phyloP scores from a whole-genome alignment of 805 yeast genomes.

The Candida orba region DNA sequence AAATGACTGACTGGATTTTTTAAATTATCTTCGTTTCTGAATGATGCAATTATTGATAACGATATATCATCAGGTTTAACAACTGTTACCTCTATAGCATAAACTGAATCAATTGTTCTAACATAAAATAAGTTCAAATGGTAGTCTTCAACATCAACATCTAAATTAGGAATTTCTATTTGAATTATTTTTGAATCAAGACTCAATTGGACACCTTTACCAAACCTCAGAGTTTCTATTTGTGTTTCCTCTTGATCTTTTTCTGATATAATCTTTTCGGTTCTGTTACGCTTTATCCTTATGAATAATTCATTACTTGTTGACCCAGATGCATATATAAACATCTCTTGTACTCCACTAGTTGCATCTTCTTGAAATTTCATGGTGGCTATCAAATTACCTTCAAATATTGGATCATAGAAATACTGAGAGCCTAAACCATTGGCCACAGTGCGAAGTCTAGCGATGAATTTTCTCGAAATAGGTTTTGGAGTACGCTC shows the following conservation, averaged over 20 bases:
- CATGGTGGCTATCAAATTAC: no score
- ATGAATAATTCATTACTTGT: neutral
- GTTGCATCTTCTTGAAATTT: no score
- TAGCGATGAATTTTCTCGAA: neutral
- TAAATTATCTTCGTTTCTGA: conserved; percentile 12
- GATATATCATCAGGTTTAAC: neutral
- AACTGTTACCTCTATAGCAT: conserved; percentile 25
- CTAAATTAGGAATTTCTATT: conserved; percentile 26
- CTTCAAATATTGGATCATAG: conserved; percentile 8
- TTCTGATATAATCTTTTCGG: neutral
- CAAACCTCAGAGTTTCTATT: conserved; percentile 8
- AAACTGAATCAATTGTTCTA: conserved; percentile 31
- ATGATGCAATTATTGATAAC: neutral
- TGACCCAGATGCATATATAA: conserved; percentile 5
- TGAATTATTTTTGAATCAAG: conserved; percentile 35
- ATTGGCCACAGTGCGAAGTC: neutral
- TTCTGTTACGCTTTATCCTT: neutral
- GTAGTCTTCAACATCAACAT: conserved; percentile 17
- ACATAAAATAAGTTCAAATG: conserved; percentile 27
- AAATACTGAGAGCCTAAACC: neutral
- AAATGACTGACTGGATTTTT: conserved; percentile 39
- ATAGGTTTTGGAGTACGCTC: neutral
- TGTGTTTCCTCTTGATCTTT: neutral
- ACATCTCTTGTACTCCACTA: neutral
- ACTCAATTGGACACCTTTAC: conserved; percentile 14